Conservation (phyloP, 2,329 filamentous ascomycete species). For the Fusarium albosuccineum region DNA sequence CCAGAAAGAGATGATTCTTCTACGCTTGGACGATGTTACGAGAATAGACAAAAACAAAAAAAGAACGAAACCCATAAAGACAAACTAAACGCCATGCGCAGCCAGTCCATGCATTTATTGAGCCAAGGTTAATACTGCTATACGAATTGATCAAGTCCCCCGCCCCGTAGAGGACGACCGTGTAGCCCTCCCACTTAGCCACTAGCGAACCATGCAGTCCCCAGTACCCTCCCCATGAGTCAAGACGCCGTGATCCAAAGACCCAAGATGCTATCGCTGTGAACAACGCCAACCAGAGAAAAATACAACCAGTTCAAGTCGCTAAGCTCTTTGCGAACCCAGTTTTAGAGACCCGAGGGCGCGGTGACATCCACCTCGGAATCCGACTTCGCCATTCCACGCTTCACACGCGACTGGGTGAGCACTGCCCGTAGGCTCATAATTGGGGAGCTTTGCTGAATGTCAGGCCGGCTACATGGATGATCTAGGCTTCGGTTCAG, state of each 20-base stretch:
- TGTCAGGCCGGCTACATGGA: slow-evolving; percentile 1
- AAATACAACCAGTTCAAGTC: neutral
- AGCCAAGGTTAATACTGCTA: slow-evolving; percentile 2
- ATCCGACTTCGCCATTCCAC: slow-evolving; percentile 4
- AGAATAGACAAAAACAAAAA: slow-evolving; percentile 45
- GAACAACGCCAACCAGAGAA: slow-evolving; percentile 7
- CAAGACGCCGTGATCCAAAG: slow-evolving; percentile 23
- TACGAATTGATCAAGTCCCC: neutral
- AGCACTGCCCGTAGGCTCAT: slow-evolving; percentile 3
- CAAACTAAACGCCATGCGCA: slow-evolving; percentile 8
- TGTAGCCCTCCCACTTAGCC: slow-evolving; percentile 22
- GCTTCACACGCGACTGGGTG: slow-evolving; percentile 6
- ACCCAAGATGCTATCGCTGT: slow-evolving; percentile 9
- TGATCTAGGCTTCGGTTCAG: neutral
- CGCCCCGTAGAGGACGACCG: slow-evolving; percentile 12
- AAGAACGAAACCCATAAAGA: slow-evolving; percentile 13
- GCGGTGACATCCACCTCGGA: neutral
- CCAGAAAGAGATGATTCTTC: slow-evolving; percentile 39
- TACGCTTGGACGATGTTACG: slow-evolving; percentile 39
- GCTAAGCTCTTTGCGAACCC: neutral
- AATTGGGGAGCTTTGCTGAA: neutral
- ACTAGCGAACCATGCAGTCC: slow-evolving; percentile 1
- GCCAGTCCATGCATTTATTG: slow-evolving; percentile 3
- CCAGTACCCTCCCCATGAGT: slow-evolving; percentile 15
- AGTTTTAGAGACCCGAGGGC: neutral